Percentiles rank a stretch among this genome's conserved stretches.
Conservation (phyloP, 2,329 filamentous ascomycete genomes). For the Thelonectria blattea region DNA sequence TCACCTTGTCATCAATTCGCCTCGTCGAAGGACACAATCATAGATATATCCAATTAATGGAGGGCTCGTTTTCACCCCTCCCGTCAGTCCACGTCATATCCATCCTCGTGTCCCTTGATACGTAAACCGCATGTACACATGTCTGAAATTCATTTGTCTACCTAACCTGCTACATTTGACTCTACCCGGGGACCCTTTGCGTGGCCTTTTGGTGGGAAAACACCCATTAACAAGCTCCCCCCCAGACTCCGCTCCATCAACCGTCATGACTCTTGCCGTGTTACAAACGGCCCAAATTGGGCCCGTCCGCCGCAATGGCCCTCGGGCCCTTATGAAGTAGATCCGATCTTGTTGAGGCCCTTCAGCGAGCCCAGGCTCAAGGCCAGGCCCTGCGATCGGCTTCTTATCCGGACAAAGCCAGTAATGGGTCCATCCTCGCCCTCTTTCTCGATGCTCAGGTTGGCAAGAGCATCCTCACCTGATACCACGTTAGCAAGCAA, state of each 20-base stretch:
- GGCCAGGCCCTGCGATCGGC: slow-evolving; percentile 92
- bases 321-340: slow-evolving; percentile 36
- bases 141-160: slow-evolving; percentile 38
- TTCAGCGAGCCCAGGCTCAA: slow-evolving; percentile 93
- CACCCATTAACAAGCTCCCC: slow-evolving; percentile 42
- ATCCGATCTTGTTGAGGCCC: slow-evolving; percentile 83
- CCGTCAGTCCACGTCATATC: neutral
- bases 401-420: slow-evolving; percentile 96
- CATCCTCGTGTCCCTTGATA: slow-evolving; percentile 3
- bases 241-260: slow-evolving; percentile 40
- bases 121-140: slow-evolving; percentile 29
- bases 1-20: neutral
- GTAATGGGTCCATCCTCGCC: slow-evolving; percentile 94
- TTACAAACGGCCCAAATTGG: slow-evolving; percentile 21
- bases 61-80: neutral
- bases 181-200: slow-evolving; percentile 39
- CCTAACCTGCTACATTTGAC: slow-evolving; percentile 40
- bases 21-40: slow-evolving; percentile 6
- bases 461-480: slow-evolving; percentile 98
- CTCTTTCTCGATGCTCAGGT: slow-evolving; percentile 97
- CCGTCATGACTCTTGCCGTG: slow-evolving; percentile 39
- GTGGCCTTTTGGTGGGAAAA: slow-evolving; percentile 42
- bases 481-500: slow-evolving; percentile 31
- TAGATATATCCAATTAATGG: slow-evolving; percentile 12
- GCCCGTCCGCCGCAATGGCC: slow-evolving; percentile 15